Evolutionary conservation across 2,329 filamentous ascomycete genomes (phyloP), one percentile per base, ranked within the genome.

Genomic region (Sphaerulina musiva): DNA sequence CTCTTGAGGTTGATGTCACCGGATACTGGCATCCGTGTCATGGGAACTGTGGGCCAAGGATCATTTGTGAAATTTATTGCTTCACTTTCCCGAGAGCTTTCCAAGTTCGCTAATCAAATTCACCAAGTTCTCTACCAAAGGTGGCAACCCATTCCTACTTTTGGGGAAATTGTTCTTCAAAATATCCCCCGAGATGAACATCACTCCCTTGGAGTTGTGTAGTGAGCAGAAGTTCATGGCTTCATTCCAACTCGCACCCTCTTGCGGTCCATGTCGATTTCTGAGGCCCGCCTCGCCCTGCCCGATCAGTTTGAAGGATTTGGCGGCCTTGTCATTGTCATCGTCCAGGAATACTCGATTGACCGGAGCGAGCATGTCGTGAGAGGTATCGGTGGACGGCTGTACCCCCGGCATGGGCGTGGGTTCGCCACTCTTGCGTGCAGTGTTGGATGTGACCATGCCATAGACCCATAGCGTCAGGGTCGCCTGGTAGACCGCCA

Each of bases 401-500:
- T 45, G 23, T 20, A 20, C 20, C 6, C 36, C 32, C 36, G 32
- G 36, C 6, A 36, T 20, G 1, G 59, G 59, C 20, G 56, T 60
- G 11, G 58, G 50, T 4, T 57, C 46, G 6, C 61, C 63, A 48
- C 60, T 62, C 29, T 57, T 59, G 7, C 59, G 78, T 74, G 3
- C 82, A 67, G 9, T 68, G 60, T 34, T 65, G 3, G 70, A 70
- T n/a, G 72, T 71, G 20, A 65, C 65, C 31, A 61, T 65, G 0
- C 83, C 82, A 60, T 84, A 86, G 0, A 79, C 79, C 85, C 85
- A 89, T 8, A 88, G 69, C 1, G 80, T 79, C 2, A 89, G 72
- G 4, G 79, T 76, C 2, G 82, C 82, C 62, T 87, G 83, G 63
- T 86, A 85, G 0, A 86, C 75, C 0, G 79, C 81, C 7, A 87